Conservation (phyloP, 129 eudicot genomes). For the Daucus carota region DNA sequence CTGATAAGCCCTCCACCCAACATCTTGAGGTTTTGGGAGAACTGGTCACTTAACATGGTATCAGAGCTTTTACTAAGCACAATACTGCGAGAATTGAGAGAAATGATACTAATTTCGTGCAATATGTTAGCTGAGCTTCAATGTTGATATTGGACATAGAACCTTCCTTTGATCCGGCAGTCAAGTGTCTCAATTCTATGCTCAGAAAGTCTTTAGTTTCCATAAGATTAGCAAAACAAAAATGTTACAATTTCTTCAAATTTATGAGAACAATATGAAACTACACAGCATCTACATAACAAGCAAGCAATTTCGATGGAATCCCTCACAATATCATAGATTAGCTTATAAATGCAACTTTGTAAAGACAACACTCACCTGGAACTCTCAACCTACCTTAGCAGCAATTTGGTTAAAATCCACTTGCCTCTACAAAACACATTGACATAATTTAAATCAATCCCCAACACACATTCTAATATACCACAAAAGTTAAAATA, state of each 20-base stretch:
- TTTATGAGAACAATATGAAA: too few species aligned
- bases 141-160: background rate
- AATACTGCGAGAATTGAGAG: too few species aligned
- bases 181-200: background rate
- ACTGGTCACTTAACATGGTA: too few species aligned
- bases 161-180: background rate
- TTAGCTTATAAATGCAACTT: too few species aligned
- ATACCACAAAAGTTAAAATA: conserved; percentile 15
- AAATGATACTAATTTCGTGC: background rate
- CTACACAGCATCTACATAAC: too few species aligned
- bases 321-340: too few species aligned
- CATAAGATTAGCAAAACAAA: background rate
- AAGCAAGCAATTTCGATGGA: too few species aligned
- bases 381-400: conserved; percentile 78
- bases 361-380: too few species aligned
- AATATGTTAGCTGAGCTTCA: background rate
- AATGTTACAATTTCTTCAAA: background rate
- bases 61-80: too few species aligned
- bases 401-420: conserved; percentile 81
- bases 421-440: conserved; percentile 82
- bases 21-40: too few species aligned
- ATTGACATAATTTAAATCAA: conserved; percentile 58
- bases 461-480: conserved; percentile 29
- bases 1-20: too few species aligned
- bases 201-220: background rate